A percentile compares a stretch with the other conserved stretches of the same genome.
phyloP scores from a whole-genome alignment of 768 basidiomycete species.

The Rhodosporidiobolus odoratus region DNA sequence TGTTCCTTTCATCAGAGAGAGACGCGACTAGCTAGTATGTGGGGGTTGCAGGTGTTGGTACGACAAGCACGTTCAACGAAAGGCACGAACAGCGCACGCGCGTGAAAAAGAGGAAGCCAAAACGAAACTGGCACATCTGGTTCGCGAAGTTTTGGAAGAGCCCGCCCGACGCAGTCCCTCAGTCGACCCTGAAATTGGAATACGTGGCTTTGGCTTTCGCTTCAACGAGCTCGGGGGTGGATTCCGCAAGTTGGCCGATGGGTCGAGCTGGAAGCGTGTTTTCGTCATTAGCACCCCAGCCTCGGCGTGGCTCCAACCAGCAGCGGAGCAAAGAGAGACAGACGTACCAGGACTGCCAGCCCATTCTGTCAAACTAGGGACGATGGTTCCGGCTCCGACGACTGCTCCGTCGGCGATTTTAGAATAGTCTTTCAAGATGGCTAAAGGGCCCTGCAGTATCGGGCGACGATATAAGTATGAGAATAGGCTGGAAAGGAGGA shows the following conservation, averaged over 20 bases:
- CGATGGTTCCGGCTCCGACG: slow-evolving; percentile 83
- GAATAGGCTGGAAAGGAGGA: neutral
- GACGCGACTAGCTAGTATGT: too few species aligned
- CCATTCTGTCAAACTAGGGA: slow-evolving; percentile 80
- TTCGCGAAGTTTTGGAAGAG: too few species aligned
- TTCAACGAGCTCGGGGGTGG: slow-evolving; percentile 87
- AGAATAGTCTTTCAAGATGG: slow-evolving; percentile 92
- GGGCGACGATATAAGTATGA: too few species aligned
- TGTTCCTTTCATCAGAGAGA: too few species aligned
- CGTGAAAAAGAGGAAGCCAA: neutral
- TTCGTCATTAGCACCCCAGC: too few species aligned
- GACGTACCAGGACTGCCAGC: slow-evolving; percentile 76
- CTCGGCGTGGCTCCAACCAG: neutral
- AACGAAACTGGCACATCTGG: neutral
- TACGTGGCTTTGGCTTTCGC: slow-evolving; percentile 78
- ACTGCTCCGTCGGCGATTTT: slow-evolving; percentile 83
- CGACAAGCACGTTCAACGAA: neutral
- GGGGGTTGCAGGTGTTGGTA: neutral
- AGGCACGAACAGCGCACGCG: neutral
- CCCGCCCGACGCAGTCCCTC: too few species aligned
- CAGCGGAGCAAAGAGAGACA: neutral
- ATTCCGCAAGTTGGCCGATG: slow-evolving; percentile 79
- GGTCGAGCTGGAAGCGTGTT: slow-evolving; percentile 82
- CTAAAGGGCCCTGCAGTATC: slow-evolving; percentile 97
- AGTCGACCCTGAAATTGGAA: slow-evolving; percentile 65